phyloP scores from a whole-genome alignment of 208 protist genomes.

The Strigomonas galati region DNA sequence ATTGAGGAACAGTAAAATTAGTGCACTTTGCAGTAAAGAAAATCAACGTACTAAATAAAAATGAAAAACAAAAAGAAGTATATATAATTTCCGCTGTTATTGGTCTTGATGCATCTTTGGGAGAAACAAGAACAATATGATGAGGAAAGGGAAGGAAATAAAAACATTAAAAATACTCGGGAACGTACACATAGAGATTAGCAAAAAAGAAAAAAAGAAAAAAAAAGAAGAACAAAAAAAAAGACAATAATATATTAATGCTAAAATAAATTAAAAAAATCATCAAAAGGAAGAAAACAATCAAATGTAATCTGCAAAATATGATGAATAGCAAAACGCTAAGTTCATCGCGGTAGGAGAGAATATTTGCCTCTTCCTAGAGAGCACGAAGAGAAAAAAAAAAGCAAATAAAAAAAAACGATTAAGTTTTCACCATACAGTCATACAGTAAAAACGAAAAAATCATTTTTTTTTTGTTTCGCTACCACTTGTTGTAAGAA shows the following conservation, averaged over 20 bases:
- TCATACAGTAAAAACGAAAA: slow-evolving; percentile 7
- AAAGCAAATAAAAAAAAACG: slow-evolving; percentile 14
- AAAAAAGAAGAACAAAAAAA: slow-evolving; percentile 14
- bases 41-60: slow-evolving; percentile 67
- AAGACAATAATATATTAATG: slow-evolving; percentile 15
- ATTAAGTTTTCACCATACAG: slow-evolving; percentile 7
- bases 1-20: too few species aligned
- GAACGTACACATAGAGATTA: background rate
- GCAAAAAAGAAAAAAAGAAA: slow-evolving; percentile 10
- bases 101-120: background rate
- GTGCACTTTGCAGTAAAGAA: slow-evolving; percentile 77
- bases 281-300: background rate
- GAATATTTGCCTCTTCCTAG: slow-evolving; percentile 1
- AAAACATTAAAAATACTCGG: slow-evolving; percentile 1
- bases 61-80: slow-evolving; percentile 42
- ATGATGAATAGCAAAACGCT: background rate
- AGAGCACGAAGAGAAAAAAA: slow-evolving; percentile 13
- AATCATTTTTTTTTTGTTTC: slow-evolving; percentile 12
- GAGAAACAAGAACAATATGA: slow-evolving; percentile 23
- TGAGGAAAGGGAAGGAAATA: slow-evolving; percentile 11
- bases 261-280: background rate
- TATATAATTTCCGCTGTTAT: slow-evolving; percentile 7
- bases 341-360: background rate
- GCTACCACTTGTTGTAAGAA: slow-evolving; percentile 10
- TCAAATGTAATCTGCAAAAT: slow-evolving; percentile 5